phyloP scores from a whole-genome alignment of 2,329 filamentous ascomycete genomes.

The Zymoseptoria pseudotritici region DNA sequence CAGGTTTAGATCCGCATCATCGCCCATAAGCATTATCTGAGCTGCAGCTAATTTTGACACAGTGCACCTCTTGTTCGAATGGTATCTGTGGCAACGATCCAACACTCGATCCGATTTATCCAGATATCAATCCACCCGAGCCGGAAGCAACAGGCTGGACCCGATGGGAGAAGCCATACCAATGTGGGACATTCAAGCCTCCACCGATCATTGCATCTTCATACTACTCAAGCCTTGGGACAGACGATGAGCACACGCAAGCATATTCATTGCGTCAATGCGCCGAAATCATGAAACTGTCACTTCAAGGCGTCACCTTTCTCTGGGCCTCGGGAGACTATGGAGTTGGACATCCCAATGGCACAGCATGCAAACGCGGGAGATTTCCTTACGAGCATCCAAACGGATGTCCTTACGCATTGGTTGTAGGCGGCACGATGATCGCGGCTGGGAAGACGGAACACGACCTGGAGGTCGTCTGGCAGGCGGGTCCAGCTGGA shows the following conservation, averaged over 20 bases:
- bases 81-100: constrained; percentile 10
- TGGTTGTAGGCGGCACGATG: constrained; percentile 35
- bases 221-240: no score
- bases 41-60: no score
- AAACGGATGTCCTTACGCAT: constrained; percentile 24
- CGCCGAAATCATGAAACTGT: constrained; percentile 39
- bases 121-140: constrained; percentile 28
- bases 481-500: constrained; percentile 4
- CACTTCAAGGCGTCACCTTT: constrained; percentile 36
- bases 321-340: constrained; percentile 1
- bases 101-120: constrained; percentile 32
- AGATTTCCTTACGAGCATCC: constrained; percentile 39
- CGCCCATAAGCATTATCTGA: no score
- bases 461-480: constrained; percentile 13
- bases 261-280: constrained; percentile 43
- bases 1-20: no score
- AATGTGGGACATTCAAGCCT: no score
- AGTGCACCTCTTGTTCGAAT: constrained; percentile 12
- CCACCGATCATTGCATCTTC: no score
- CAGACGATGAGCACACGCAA: constrained; percentile 27
- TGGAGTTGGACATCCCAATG: constrained; percentile 21
- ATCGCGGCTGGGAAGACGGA: constrained; percentile 29
- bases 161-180: no score
- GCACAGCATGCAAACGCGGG: constrained; percentile 31
- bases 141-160: constrained; percentile 25